Conservation (phyloP, 2,329 filamentous ascomycete genomes). For the Colletotrichum tofieldiae region DNA sequence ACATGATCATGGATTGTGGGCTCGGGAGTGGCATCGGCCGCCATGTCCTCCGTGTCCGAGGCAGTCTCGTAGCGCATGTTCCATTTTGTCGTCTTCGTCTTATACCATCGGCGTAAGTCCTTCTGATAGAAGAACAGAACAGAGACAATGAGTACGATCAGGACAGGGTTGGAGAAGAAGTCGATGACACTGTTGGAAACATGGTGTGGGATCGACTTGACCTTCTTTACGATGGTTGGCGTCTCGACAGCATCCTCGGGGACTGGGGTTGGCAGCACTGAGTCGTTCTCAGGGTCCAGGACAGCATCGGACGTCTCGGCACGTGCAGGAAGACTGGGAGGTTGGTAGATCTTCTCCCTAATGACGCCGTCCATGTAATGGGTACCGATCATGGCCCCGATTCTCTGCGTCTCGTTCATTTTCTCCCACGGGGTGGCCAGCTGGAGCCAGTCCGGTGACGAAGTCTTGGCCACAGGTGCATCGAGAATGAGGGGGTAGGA, state of each 20-base stretch:
- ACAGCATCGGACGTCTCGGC: slow-evolving; percentile 49
- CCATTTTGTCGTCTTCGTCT: slow-evolving; percentile 47
- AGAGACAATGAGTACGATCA: slow-evolving; percentile 63
- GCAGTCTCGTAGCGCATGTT: slow-evolving; percentile 48
- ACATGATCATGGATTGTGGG: slow-evolving; percentile 30
- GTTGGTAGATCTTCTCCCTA: slow-evolving; percentile 53
- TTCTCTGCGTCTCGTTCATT: slow-evolving; percentile 63
- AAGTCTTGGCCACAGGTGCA: slow-evolving; percentile 65
- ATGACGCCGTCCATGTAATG: slow-evolving; percentile 70
- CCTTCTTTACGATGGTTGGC: slow-evolving; percentile 63
- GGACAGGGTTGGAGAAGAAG: slow-evolving; percentile 69
- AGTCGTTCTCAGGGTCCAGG: slow-evolving; percentile 54
- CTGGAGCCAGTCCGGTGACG: slow-evolving; percentile 65
- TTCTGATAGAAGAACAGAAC: slow-evolving; percentile 62
- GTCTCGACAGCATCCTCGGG: slow-evolving; percentile 52
- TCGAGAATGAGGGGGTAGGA: slow-evolving; percentile 90
- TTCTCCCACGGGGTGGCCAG: slow-evolving; percentile 57
- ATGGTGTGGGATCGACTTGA: slow-evolving; percentile 66
- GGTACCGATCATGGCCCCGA: slow-evolving; percentile 78
- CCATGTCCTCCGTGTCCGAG: slow-evolving; percentile 38
- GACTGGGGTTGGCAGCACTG: slow-evolving; percentile 49
- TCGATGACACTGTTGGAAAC: slow-evolving; percentile 67
- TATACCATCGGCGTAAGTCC: slow-evolving; percentile 59
- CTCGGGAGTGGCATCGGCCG: slow-evolving; percentile 30
- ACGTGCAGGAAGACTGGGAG: slow-evolving; percentile 55